Conservation (phyloP, 148 eudicot genomes). For the Diospyros kaki region DNA sequence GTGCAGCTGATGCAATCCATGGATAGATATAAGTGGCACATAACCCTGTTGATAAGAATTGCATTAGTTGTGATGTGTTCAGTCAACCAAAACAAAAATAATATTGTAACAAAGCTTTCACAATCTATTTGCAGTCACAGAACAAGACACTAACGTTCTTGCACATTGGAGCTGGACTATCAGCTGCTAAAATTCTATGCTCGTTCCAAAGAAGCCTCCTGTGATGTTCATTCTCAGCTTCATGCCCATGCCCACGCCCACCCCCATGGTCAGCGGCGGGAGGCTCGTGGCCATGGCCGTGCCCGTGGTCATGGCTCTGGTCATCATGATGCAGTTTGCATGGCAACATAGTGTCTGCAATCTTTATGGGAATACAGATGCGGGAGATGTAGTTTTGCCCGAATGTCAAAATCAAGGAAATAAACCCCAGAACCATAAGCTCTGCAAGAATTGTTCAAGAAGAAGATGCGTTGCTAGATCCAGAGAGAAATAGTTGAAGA, state of each 20-base stretch:
- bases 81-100: not conserved
- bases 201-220: conserved; percentile 79
- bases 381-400: conserved; percentile 62
- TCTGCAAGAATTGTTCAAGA: conserved; percentile 40
- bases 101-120: not conserved
- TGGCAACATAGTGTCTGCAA: conserved; percentile 69
- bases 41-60: conserved; percentile 44
- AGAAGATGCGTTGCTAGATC: not conserved
- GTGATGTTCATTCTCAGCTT: conserved; percentile 26
- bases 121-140: not conserved
- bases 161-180: conserved; percentile 27
- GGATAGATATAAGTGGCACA: conserved; percentile 62
- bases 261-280: too few relatives aligned
- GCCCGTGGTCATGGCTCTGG: too few relatives aligned
- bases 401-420: conserved; percentile 74
- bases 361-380: conserved; percentile 45
- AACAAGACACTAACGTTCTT: conserved; percentile 24
- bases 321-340: conserved; percentile 21
- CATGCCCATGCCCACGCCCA: not conserved
- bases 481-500: not conserved
- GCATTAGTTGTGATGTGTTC: conserved; percentile 10
- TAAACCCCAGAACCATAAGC: conserved; percentile 93
- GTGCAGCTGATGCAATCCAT: conserved; percentile 85
- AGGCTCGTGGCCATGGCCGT: too few relatives aligned
- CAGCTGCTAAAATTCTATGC: conserved; percentile 50